Conservation (phyloP, 306 rosid genomes). For the Oemleria cerasiformis region DNA sequence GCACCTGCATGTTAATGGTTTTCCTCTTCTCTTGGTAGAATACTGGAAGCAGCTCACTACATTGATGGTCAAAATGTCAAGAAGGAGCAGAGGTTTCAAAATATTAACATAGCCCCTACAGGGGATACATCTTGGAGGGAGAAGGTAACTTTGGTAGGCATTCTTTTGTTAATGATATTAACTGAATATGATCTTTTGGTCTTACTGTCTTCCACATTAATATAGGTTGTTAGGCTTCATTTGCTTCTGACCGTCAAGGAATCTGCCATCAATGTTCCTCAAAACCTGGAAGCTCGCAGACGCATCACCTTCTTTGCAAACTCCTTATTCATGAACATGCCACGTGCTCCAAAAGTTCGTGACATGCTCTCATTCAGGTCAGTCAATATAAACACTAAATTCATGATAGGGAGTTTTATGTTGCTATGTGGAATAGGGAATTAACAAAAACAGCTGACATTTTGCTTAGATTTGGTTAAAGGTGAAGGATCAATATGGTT, state of each 20-base stretch:
- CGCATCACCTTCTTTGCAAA: slow-evolving; percentile 98
- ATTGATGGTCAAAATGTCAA: slow-evolving; percentile 19
- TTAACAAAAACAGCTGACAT: background rate
- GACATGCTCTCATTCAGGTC: slow-evolving; percentile 95
- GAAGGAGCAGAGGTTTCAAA: slow-evolving; percentile 68
- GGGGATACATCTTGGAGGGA: slow-evolving; percentile 49
- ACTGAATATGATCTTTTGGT: slow-evolving; percentile 19
- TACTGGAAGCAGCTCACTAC: slow-evolving; percentile 33
- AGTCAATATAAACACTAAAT: slow-evolving; percentile 27
- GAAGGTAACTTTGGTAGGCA: slow-evolving; percentile 50
- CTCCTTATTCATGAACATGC: slow-evolving; percentile 95
- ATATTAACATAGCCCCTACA: slow-evolving; percentile 35
- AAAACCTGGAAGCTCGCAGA: slow-evolving; percentile 94
- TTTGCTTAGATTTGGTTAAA: background rate
- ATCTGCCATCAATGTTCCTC: slow-evolving; percentile 96
- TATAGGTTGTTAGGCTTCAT: slow-evolving; percentile 77
- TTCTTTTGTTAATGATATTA: slow-evolving; percentile 5
- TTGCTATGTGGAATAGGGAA: background rate
- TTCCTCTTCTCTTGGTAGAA: slow-evolving; percentile 46
- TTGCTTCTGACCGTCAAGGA: slow-evolving; percentile 94
- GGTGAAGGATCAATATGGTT: slow-evolving; percentile 15
- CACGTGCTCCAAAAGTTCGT: slow-evolving; percentile 82
- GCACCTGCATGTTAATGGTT: slow-evolving; percentile 23
- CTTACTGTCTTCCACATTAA: slow-evolving; percentile 27
- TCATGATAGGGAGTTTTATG: background rate